These are phyloP conservation scores for Kandelia obovata DNA, from an alignment of 345 rosid genomes.

Conservation along the genomic window DNA sequence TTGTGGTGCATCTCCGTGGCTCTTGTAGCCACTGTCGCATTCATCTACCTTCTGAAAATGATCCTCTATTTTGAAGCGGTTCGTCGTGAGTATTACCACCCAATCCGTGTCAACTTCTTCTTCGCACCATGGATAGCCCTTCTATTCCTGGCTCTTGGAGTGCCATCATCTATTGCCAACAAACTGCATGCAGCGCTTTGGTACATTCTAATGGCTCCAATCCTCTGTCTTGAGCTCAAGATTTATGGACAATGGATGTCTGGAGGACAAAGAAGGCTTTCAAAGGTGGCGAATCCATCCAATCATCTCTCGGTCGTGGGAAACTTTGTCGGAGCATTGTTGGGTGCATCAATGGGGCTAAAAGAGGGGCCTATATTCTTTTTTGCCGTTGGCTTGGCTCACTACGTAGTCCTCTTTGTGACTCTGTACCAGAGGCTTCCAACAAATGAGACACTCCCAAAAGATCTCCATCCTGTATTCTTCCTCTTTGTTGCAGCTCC, in stretches of 20 bases:
- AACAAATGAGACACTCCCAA: constrained; percentile 76
- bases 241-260: constrained; percentile 99
- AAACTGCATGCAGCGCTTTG: constrained; percentile 50
- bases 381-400: constrained; percentile 82
- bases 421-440: constrained; percentile 94
- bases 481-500: constrained; percentile 92
- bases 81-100: constrained; percentile 81
- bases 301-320: constrained; percentile 82
- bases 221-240: constrained; percentile 69
- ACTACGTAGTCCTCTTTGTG: constrained; percentile 76
- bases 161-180: constrained; percentile 50
- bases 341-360: constrained; percentile 88
- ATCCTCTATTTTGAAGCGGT: constrained; percentile 78
- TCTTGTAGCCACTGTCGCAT: constrained; percentile 43
- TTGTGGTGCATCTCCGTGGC: constrained; percentile 68
- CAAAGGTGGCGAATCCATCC: constrained; percentile 90
- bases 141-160: constrained; percentile 72
- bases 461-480: constrained; percentile 95
- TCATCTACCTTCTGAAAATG: constrained; percentile 58
- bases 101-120: constrained; percentile 85
- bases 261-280: constrained; percentile 81
- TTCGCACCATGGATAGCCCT: constrained; percentile 87
- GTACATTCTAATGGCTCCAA: constrained; percentile 81
- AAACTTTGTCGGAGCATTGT: constrained; percentile 81
- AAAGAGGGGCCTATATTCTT: constrained; percentile 91